Conservation (phyloP, 2,329 filamentous ascomycete species). For the Emericellopsis atlantica region DNA sequence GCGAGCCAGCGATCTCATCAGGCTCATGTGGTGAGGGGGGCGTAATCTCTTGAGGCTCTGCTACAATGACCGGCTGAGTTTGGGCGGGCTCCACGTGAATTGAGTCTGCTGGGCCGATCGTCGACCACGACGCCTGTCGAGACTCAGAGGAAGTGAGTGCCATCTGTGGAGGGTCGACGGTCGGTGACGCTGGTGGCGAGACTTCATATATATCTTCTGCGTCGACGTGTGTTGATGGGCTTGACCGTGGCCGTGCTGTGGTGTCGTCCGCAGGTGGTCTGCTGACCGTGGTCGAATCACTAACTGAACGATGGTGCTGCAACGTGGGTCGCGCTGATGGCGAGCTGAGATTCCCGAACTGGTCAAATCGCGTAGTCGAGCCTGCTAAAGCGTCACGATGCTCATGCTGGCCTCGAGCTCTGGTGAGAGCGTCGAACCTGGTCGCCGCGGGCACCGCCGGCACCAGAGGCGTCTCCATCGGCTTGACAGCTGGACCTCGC, state of each 20-base stretch:
- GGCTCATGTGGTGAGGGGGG: background rate
- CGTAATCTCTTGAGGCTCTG: background rate
- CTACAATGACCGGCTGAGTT: no score
- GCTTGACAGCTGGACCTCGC: conserved; percentile 30
- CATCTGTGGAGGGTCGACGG: background rate
- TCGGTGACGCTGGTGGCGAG: conserved; percentile 29
- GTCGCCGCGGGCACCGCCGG: conserved; percentile 9
- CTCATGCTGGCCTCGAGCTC: background rate
- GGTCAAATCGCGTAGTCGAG: background rate
- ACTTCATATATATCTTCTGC: conserved; percentile 32
- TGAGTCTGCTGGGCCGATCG: no score
- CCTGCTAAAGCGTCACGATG: conserved; percentile 4
- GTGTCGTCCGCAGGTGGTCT: conserved; percentile 11
- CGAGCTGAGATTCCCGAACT: no score
- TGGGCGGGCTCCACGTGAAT: no score
- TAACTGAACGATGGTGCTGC: conserved; percentile 20
- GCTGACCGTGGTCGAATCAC: conserved; percentile 18
- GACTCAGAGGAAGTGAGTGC: no score
- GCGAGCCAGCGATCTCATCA: background rate
- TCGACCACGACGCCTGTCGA: no score
- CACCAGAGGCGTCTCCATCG: conserved; percentile 10
- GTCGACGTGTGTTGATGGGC: conserved; percentile 12
- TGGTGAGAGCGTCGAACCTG: background rate
- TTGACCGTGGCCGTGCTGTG: conserved; percentile 16
- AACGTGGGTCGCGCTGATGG: conserved; percentile 1